These are phyloP conservation scores for Daldinia loculata DNA, from an alignment of 495 filamentous ascomycete genomes.

Conservation along the genomic window DNA sequence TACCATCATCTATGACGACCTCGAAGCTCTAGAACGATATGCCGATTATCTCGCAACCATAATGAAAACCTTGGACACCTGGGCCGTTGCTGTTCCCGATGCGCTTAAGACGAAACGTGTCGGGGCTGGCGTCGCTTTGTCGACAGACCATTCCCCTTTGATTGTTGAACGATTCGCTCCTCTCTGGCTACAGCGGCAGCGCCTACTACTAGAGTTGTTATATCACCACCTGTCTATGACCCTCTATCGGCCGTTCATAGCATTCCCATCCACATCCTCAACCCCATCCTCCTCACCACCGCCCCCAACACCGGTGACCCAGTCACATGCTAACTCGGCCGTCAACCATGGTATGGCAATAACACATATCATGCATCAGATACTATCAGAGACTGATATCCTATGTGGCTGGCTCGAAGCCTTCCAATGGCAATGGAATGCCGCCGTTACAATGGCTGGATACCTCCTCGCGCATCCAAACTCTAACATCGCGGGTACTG, in stretches of 20 bases:
- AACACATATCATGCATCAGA: background rate
- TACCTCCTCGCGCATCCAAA: background rate
- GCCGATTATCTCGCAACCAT: background rate
- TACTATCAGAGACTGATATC: background rate
- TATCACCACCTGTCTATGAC: background rate
- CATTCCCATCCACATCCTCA: background rate
- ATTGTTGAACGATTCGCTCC: background rate
- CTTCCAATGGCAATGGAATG: constrained; percentile 4
- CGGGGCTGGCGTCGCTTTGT: background rate
- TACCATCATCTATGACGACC: background rate
- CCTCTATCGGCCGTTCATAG: background rate
- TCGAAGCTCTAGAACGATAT: background rate
- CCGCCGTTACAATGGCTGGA: background rate
- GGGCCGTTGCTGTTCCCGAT: background rate
- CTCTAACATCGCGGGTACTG: background rate
- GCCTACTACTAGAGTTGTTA: background rate
- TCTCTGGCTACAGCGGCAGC: constrained; percentile 1
- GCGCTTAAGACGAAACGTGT: background rate
- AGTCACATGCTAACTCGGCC: background rate
- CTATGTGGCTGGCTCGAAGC: background rate
- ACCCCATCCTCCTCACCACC: background rate
- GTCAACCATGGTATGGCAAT: constrained; percentile 6
- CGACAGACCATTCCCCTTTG: background rate
- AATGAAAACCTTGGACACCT: background rate
- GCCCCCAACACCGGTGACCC: background rate